phyloP scores from a whole-genome alignment of 1,284 basidiomycete genomes.

The Trichosporon faecale region DNA sequence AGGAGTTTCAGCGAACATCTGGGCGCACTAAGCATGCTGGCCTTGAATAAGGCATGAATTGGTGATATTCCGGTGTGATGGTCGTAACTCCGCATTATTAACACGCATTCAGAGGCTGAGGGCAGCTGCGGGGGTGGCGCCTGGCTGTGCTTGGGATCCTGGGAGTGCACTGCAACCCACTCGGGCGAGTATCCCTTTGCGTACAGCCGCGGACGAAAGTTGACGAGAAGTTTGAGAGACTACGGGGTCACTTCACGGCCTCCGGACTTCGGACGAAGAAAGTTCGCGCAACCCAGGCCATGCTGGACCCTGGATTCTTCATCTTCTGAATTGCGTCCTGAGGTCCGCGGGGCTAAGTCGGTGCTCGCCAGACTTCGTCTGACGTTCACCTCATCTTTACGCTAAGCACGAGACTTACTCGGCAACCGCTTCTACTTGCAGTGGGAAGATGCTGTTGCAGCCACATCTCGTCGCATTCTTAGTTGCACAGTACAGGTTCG shows the following conservation, averaged over 20 bases:
- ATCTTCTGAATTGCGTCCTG: not conserved
- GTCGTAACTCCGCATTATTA: not conserved
- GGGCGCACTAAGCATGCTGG: not conserved
- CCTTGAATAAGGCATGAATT: not conserved
- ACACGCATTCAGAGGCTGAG: not conserved
- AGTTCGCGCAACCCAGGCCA: not conserved
- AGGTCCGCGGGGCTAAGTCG: not conserved
- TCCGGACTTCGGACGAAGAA: not conserved
- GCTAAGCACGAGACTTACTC: too few species aligned
- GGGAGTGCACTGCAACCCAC: not conserved
- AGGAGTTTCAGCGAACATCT: not conserved
- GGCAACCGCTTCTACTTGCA: too few species aligned
- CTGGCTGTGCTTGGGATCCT: not conserved
- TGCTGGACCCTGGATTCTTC: not conserved
- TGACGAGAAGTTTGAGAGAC: not conserved
- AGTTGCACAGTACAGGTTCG: too few species aligned
- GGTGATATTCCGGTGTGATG: not conserved
- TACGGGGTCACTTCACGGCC: slow-evolving; percentile 3
- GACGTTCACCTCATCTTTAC: too few species aligned
- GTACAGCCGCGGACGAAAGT: not conserved
- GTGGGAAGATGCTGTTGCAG: too few species aligned
- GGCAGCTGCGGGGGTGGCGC: not conserved
- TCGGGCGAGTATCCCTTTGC: not conserved
- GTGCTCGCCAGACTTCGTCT: too few species aligned
- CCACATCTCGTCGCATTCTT: too few species aligned